Conservation (phyloP, 2,329 filamentous ascomycete genomes). For the Nigrospora osmanthi region DNA sequence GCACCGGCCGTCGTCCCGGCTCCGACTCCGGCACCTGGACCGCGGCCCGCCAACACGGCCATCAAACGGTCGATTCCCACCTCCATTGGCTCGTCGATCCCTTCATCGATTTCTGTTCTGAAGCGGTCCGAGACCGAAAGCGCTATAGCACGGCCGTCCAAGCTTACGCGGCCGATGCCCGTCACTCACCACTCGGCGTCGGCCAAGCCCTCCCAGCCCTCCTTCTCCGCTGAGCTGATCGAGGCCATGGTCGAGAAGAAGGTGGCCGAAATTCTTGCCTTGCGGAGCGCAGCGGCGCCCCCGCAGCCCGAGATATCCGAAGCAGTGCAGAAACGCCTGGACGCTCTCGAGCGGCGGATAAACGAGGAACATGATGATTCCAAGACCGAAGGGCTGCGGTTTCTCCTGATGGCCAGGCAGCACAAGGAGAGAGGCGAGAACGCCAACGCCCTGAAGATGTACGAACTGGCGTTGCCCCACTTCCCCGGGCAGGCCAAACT, state of each 20-base stretch:
- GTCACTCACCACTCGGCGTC: constrained; percentile 16
- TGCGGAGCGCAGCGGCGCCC: constrained; percentile 52
- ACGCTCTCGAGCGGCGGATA: constrained; percentile 80
- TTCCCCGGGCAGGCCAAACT: constrained; percentile 83
- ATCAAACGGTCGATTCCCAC: constrained; percentile 6
- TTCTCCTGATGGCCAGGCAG: constrained; percentile 84
- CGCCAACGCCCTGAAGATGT: constrained; percentile 71
- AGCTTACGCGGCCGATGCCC: constrained; percentile 31
- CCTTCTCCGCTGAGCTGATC: constrained; percentile 65
- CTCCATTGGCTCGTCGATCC: constrained; percentile 5
- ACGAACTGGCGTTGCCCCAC: constrained; percentile 73
- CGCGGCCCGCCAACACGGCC: constrained; percentile 11
- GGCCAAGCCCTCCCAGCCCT: constrained; percentile 9
- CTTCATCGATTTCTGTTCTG: constrained; percentile 1
- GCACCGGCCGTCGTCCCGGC: constrained; percentile 47
- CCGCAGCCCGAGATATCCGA: constrained; percentile 55
- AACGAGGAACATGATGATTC: constrained; percentile 65
- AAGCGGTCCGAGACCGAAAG: no score
- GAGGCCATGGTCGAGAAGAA: constrained; percentile 91
- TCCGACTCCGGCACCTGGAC: constrained; percentile 41
- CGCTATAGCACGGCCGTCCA: constrained; percentile 30
- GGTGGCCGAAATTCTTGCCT: constrained; percentile 79
- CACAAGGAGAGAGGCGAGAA: constrained; percentile 81
- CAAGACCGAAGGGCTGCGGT: constrained; percentile 75
- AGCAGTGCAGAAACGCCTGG: constrained; percentile 71